These are phyloP conservation scores for Pseudozyma tsukubaensis DNA, from an alignment of 1,284 basidiomycete species.

Conservation along the genomic window DNA sequence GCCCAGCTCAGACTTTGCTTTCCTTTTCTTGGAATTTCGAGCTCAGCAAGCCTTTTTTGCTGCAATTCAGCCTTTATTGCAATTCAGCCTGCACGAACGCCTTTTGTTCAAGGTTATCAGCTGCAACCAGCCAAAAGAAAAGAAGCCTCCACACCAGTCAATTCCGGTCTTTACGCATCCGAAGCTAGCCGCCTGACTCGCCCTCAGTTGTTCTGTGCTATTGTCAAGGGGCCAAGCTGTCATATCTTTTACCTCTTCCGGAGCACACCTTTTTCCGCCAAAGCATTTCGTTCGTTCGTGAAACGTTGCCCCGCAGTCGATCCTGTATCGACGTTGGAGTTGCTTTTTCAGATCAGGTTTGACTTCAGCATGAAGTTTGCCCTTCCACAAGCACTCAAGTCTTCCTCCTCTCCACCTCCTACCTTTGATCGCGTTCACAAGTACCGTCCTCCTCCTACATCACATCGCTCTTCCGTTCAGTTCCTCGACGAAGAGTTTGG, in stretches of 20 bases:
- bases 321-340: neutral
- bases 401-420: slow-evolving; percentile 21
- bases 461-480: slow-evolving; percentile 45
- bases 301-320: slow-evolving; percentile 11
- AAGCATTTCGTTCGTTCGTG: neutral
- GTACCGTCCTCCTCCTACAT: slow-evolving; percentile 48
- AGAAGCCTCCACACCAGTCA: no score
- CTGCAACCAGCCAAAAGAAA: no score
- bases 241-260: no score
- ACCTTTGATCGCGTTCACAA: slow-evolving; percentile 48
- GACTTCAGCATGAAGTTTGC: slow-evolving; percentile 23
- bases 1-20: no score
- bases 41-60: slow-evolving; percentile 8
- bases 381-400: slow-evolving; percentile 16
- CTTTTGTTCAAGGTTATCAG: no score
- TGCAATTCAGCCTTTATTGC: no score
- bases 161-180: slow-evolving; percentile 5
- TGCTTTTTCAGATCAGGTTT: neutral
- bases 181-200: slow-evolving; percentile 4
- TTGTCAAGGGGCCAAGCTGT: no score
- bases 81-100: no score
- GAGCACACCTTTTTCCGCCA: no score
- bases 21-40: neutral
- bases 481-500: slow-evolving; percentile 45
- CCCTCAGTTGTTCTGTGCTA: no score